Percentiles rank a stretch among this genome's conserved stretches.
phyloP scores from a whole-genome alignment of 306 rosid genomes.

The Pachyrhizus erosus region DNA sequence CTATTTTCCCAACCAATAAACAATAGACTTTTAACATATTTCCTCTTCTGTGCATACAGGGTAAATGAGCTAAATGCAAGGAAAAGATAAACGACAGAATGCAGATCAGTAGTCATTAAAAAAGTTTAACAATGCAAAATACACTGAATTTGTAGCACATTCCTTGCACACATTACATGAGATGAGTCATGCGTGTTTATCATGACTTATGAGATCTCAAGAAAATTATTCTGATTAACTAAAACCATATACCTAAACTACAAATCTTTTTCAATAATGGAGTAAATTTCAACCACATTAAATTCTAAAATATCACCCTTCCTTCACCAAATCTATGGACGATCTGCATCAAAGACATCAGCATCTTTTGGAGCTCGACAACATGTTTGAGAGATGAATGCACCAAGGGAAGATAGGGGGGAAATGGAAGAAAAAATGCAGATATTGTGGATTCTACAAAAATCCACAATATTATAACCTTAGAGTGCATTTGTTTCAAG shows the following conservation, averaged over 20 bases:
- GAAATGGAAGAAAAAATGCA: background rate
- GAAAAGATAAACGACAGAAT: background rate
- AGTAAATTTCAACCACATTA: background rate
- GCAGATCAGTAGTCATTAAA: background rate
- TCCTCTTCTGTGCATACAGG: background rate
- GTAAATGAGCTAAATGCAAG: background rate
- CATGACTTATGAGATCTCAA: background rate
- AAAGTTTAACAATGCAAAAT: background rate
- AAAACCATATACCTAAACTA: background rate
- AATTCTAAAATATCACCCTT: background rate
- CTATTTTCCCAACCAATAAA: background rate
- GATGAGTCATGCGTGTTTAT: background rate
- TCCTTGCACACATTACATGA: background rate
- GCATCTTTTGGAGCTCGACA: background rate
- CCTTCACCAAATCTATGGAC: slow-evolving; percentile 2
- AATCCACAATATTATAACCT: background rate
- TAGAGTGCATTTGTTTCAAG: too few relatives aligned
- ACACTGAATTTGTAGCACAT: background rate
- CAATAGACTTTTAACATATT: background rate
- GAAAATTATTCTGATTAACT: background rate
- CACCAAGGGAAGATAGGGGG: background rate
- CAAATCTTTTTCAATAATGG: background rate
- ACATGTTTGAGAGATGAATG: background rate
- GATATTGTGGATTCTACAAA: background rate
- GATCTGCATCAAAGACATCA: background rate